Conservation (phyloP, 345 rosid species). For the Kernera saxatilis region DNA sequence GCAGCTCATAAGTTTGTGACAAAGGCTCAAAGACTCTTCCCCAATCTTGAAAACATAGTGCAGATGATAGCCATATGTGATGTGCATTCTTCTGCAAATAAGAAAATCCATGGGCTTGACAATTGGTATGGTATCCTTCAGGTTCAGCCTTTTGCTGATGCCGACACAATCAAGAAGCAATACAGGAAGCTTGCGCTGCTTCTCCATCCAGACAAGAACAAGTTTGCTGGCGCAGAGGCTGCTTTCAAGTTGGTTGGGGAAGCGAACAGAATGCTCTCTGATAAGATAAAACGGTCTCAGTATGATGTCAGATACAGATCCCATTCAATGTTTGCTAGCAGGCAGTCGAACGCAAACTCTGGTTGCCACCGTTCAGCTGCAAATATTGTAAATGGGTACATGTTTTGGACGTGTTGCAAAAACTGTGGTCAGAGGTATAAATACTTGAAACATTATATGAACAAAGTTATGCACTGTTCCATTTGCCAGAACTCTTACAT, state of each 20-base stretch:
- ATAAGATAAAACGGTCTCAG: constrained; percentile 41
- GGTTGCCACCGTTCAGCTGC: constrained; percentile 25
- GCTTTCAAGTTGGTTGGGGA: constrained; percentile 94
- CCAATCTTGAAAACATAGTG: constrained; percentile 50
- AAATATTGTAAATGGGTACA: constrained; percentile 31
- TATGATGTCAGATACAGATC: constrained; percentile 52
- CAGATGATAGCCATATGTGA: constrained; percentile 65
- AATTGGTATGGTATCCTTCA: constrained; percentile 87
- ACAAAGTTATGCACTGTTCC: constrained; percentile 48
- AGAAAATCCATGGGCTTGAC: constrained; percentile 48
- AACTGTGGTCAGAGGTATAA: constrained; percentile 45
- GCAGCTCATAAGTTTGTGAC: constrained; percentile 49
- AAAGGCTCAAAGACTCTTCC: constrained; percentile 63
- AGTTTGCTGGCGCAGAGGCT: constrained; percentile 80
- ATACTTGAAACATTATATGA: constrained; percentile 32
- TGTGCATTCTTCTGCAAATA: constrained; percentile 63
- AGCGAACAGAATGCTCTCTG: constrained; percentile 61
- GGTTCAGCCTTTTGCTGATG: constrained; percentile 56
- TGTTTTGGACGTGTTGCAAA: constrained; percentile 70
- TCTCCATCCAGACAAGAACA: constrained; percentile 93
- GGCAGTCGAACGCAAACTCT: constrained; percentile 37
- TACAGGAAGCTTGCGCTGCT: constrained; percentile 70
- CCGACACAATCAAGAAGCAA: constrained; percentile 65
- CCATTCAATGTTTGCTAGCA: constrained; percentile 12
- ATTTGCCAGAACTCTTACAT: constrained; percentile 41